A percentile compares a stretch with the other conserved stretches of the same genome.
Conservation (phyloP, 192 early-diverging fungal genomes). For the Podila minutissima region DNA sequence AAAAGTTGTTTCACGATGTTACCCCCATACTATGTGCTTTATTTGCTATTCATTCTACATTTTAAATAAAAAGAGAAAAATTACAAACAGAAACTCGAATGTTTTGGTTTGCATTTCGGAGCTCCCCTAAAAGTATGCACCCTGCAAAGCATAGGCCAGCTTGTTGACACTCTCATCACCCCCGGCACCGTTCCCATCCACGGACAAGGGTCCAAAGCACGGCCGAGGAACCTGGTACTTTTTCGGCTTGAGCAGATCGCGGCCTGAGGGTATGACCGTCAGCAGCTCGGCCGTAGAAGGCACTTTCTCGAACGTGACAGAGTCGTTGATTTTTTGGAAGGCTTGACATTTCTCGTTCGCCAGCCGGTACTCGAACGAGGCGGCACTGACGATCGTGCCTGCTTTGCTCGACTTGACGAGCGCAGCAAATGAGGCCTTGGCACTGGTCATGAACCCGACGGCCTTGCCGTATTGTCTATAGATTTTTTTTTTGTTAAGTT, state of each 20-base stretch:
- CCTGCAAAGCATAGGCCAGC: slow-evolving; percentile 28
- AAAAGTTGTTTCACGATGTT: no score
- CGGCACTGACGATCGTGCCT: slow-evolving; percentile 51
- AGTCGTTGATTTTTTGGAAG: slow-evolving; percentile 62
- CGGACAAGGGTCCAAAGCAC: slow-evolving; percentile 50
- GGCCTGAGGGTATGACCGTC: slow-evolving; percentile 62
- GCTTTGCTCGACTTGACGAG: slow-evolving; percentile 59
- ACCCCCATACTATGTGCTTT: neutral
- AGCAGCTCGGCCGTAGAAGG: slow-evolving; percentile 58
- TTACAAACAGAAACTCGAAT: no score
- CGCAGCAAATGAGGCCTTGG: slow-evolving; percentile 53
- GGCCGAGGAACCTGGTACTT: slow-evolving; percentile 53
- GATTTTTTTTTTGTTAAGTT: no score
- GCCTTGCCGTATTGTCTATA: slow-evolving; percentile 64
- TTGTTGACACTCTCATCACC: slow-evolving; percentile 37
- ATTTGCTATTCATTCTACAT: neutral
- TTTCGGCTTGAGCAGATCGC: slow-evolving; percentile 57
- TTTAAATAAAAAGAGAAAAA: neutral
- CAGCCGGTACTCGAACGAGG: slow-evolving; percentile 57
- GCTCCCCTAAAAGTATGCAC: slow-evolving; percentile 30
- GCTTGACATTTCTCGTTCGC: slow-evolving; percentile 53
- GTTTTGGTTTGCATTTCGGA: no score
- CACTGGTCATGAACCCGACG: slow-evolving; percentile 61
- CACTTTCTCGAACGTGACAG: slow-evolving; percentile 65
- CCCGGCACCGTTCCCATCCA: slow-evolving; percentile 5